phyloP scores from a whole-genome alignment of 2,329 filamentous ascomycete genomes.

The Fusarium anguioides region DNA sequence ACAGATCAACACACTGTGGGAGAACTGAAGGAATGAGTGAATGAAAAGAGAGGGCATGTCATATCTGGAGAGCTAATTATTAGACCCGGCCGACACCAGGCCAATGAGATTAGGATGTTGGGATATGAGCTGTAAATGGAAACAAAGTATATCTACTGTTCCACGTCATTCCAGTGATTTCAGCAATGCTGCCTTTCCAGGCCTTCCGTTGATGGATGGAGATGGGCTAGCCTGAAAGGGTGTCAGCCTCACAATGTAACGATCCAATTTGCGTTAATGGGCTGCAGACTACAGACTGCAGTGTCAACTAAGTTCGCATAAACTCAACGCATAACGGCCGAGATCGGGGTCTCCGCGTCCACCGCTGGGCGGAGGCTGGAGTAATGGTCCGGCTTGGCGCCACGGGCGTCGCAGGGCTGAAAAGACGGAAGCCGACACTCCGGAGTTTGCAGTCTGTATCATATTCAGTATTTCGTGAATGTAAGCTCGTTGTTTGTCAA shows the following conservation, averaged over 20 bases:
- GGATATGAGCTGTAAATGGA: slow-evolving; percentile 42
- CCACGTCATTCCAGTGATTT: not conserved
- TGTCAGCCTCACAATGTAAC: slow-evolving; percentile 32
- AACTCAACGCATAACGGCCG: slow-evolving; percentile 3
- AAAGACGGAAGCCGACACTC: not conserved
- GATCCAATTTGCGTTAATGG: not conserved
- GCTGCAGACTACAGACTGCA: not conserved
- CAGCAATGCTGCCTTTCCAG: not conserved
- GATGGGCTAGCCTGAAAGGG: slow-evolving; percentile 12
- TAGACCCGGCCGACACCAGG: slow-evolving; percentile 14
- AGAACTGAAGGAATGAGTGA: slow-evolving; percentile 46
- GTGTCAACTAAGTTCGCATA: too few relatives aligned
- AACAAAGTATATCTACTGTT: slow-evolving; percentile 18
- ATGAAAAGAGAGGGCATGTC: slow-evolving; percentile 27
- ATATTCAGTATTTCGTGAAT: not conserved
- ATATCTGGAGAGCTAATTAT: slow-evolving; percentile 33
- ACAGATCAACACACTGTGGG: slow-evolving; percentile 75
- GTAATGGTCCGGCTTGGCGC: slow-evolving; percentile 30
- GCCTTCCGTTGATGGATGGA: not conserved
- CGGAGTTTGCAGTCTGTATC: not conserved
- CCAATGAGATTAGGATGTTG: slow-evolving; percentile 25
- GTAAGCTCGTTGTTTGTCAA: not conserved
- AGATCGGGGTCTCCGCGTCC: not conserved
- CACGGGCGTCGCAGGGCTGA: slow-evolving; percentile 30
- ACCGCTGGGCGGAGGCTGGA: slow-evolving; percentile 19